Base-by-base conservation (phyloP, 805 yeast species). In the Saccharomycopsis oosterbeekiorum region DNA sequence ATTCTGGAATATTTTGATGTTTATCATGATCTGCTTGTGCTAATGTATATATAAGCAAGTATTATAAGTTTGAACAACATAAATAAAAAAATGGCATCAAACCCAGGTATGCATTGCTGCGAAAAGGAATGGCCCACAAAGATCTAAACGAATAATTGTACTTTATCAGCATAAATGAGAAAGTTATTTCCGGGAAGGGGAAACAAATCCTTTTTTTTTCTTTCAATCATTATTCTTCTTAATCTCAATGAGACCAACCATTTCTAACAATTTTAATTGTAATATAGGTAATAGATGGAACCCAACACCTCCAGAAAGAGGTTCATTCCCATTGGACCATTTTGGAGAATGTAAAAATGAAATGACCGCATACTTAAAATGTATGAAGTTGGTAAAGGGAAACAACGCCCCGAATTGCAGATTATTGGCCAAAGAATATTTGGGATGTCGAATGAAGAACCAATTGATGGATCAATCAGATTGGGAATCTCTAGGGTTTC, bases 221-320 rank as follows among this genome's bases (percentile, higher is more conserved):
- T 36, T n/a, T n/a, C n/a, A 4, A 37, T 37, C 12, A 37, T 12
- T 37, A 47, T 47, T 47, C 29, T 12, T 24, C 24, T 24, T 24
- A 12, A 11, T 4, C 11, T 53, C 36, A 2, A 10, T 37, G 24
- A 55, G 24, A 40, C 4, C 43, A 10, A 24, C 10, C 15, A 12
- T 47, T 11, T 47, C 53, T 47, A 47, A 47, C 60, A 55, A 24
- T 4, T 21, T 29, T 29, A 29, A 29, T 29, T 26, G 21, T 11
- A 10, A 47, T 47, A 21, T 47, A 47, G 66, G 24, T 17, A 59
- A 51, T 42, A 53, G 65, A 56, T 64, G 63, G 62, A 64, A 62
- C 26, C 97, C 97, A 10, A 86, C 93, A 0, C 97, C 99, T 24
- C 99, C 99, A 1, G 97, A 93, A 66, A 77, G 97, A 66, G 99